Evolutionary conservation across 2,329 filamentous ascomycete species (phyloP).

Genomic region (Cladosporium oxysporum): DNA sequence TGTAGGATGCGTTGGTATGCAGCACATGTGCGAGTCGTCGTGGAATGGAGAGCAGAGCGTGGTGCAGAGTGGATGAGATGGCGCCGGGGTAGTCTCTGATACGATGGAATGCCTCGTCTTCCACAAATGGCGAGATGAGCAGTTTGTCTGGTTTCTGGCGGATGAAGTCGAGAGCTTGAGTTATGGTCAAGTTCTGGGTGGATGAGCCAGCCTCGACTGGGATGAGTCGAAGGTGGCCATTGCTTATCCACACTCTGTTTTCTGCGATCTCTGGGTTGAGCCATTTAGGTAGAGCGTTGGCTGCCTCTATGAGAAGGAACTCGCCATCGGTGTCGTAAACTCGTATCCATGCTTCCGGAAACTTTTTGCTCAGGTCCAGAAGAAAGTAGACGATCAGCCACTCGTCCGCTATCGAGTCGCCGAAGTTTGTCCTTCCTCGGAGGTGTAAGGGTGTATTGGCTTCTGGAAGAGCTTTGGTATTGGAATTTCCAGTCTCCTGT

Average conservation of each 20-base stretch:
- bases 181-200: slow-evolving; percentile 57
- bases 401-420: slow-evolving; percentile 94
- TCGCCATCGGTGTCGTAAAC: slow-evolving; percentile 89
- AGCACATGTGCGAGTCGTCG: slow-evolving; percentile 79
- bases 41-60: slow-evolving; percentile 71
- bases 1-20: slow-evolving; percentile 70
- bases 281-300: slow-evolving; percentile 84
- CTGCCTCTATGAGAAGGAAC: slow-evolving; percentile 91
- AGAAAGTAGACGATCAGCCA: slow-evolving; percentile 94
- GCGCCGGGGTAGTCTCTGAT: slow-evolving; percentile 79
- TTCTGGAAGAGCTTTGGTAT: slow-evolving; percentile 52
- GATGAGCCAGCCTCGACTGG: slow-evolving; percentile 45
- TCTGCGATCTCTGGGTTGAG: slow-evolving; percentile 86
- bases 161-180: slow-evolving; percentile 66
- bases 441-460: slow-evolving; percentile 43
- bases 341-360: slow-evolving; percentile 75
- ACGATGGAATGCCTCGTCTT: slow-evolving; percentile 89
- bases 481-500: slow-evolving; percentile 25
- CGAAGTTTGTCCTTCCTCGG: slow-evolving; percentile 78
- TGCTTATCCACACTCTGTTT: slow-evolving; percentile 86
- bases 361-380: slow-evolving; percentile 73
- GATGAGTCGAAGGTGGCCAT: slow-evolving; percentile 74
- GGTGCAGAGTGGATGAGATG: slow-evolving; percentile 74
- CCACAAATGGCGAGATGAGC: slow-evolving; percentile 71
- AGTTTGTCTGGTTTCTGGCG: slow-evolving; percentile 58